Evolutionary conservation across 768 basidiomycete species (phyloP), one percentile per base, ranked within the genome.

Genomic region (Porpolomopsis calyptriformis): DNA sequence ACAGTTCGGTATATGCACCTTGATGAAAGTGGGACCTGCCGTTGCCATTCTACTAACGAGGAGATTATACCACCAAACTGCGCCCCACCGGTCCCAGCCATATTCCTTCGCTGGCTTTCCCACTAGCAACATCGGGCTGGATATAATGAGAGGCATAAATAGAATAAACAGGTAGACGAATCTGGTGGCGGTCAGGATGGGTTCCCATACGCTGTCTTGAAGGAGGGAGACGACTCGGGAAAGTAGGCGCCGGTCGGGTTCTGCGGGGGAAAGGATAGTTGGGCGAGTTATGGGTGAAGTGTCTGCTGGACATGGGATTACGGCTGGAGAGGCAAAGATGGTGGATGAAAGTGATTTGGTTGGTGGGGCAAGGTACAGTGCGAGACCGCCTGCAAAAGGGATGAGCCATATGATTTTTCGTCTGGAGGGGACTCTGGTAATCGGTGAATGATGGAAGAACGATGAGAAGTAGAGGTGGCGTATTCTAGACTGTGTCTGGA

Each of bases 21-120:
- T 99, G 62, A 88, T 88, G 63, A 98, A 98, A 0, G 93, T 94
- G 12, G 96, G 96, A 1, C 96, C 96, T 7, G 94, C 94, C 4
- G 80, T 70, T 64, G 93, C 82, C 96, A 99, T 98, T 61, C 82
- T 83, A 36, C 64, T 67, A 5, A 91, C 89, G 12, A 99, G 68
- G 43, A 89, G 74, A n/a, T 73, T 76, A 59, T 97, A 98, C 96
- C 96, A 99, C 94, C 91, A 96, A 2, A 92, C 73, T 1, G 90
- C 91, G 29, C 91, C 91, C 89, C 89, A 91, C 55, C 78, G 74
- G 52, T 93, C 90, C 12, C 85, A 84, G 10, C 73, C 74, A 37
- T 78, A 67, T 40, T 65, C 63, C 36, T 67, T 67, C 45, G 77
- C 71, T 16, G 72, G 74, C 26, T 62, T 68, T 16, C 80, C 85